phyloP scores from a whole-genome alignment of 169 alveolate species.

The Cryptosporidium sp. region DNA sequence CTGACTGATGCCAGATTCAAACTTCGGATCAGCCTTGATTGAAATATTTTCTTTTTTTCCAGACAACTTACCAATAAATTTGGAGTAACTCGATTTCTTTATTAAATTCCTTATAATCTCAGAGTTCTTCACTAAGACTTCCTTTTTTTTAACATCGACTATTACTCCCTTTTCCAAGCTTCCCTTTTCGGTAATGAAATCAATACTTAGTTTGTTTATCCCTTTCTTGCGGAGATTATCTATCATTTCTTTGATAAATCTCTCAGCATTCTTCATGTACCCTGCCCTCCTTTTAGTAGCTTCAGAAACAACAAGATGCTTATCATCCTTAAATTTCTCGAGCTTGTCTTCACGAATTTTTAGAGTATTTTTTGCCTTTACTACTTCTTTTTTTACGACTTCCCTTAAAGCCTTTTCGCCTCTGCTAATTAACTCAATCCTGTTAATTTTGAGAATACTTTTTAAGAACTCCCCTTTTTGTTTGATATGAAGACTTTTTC shows the following conservation, averaged over 20 bases:
- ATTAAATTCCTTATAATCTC: neutral
- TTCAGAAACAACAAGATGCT: neutral
- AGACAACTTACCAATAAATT: neutral
- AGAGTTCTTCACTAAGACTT: neutral
- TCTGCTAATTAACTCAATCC: conserved; percentile 1
- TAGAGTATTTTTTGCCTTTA: neutral
- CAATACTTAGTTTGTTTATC: neutral
- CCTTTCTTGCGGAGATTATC: neutral
- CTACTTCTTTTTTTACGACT: neutral
- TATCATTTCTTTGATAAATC: conserved; percentile 1
- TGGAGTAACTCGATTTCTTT: neutral
- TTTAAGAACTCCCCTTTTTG: conserved; percentile 5
- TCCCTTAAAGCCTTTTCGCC: neutral
- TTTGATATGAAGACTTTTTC: neutral
- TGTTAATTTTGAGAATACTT: neutral
- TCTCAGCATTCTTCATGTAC: neutral
- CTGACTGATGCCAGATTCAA: neutral
- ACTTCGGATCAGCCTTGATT: neutral
- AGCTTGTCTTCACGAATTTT: neutral
- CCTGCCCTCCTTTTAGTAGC: neutral
- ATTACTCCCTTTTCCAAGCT: neutral
- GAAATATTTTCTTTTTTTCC: neutral
- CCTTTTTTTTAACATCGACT: conserved; percentile 8
- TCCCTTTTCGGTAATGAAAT: neutral
- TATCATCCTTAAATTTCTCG: neutral